Evolutionary conservation across 2,329 filamentous ascomycete genomes (phyloP).

Genomic region (Trichoderma sp.): DNA sequence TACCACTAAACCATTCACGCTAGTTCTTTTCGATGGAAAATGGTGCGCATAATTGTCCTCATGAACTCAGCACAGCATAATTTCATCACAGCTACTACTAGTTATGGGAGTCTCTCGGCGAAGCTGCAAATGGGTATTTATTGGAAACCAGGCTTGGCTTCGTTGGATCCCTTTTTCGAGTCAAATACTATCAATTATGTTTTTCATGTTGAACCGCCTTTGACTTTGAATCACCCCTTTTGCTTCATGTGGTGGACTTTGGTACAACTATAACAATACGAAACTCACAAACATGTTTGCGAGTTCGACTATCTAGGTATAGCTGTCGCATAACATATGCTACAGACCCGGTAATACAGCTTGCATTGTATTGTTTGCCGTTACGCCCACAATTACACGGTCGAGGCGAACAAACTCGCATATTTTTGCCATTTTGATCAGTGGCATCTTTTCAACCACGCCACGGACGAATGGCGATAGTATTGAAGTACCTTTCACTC

Average conservation of each 20-base stretch:
- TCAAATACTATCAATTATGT: no score
- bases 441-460: background rate
- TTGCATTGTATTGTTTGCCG: background rate
- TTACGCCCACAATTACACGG: background rate
- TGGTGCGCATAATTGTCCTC: background rate
- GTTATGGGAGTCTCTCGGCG: background rate
- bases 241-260: background rate
- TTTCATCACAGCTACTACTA: no score
- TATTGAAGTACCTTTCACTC: background rate
- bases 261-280: background rate
- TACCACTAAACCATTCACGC: conserved; percentile 36
- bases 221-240: background rate
- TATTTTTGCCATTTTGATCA: background rate
- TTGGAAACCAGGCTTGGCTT: no score
- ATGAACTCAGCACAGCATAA: background rate
- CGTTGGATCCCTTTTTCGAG: no score
- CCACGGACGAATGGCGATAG: background rate
- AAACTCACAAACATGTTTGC: background rate
- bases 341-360: background rate
- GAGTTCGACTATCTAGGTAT: background rate
- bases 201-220: background rate
- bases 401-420: background rate
- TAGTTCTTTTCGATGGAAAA: background rate
- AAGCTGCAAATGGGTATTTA: background rate
- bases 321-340: background rate